A percentile compares a stretch with the other conserved stretches of the same genome.
Conservation (phyloP, 179 eudicot genomes). For the Silene coronaria region DNA sequence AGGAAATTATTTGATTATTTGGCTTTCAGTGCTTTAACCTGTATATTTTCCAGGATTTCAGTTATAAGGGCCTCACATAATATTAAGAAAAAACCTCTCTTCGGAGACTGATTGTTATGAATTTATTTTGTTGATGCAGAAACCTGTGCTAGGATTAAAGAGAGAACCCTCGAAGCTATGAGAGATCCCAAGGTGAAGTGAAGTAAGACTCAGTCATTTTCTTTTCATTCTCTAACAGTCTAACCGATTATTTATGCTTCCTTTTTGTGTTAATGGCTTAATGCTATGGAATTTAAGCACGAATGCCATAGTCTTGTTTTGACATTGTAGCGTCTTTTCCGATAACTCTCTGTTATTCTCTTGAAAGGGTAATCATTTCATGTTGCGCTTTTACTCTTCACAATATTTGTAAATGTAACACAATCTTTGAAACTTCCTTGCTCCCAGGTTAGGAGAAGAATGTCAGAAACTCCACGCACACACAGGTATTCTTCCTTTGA, state of each 20-base stretch:
- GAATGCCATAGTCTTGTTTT: not conserved
- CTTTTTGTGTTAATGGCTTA: not conserved
- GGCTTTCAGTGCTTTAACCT: too few relatives aligned
- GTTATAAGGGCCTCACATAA: too few relatives aligned
- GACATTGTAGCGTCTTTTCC: not conserved
- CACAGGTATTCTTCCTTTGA: conserved; percentile 43
- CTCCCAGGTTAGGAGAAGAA: conserved; percentile 58
- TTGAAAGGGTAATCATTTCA: not conserved
- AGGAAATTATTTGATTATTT: too few relatives aligned
- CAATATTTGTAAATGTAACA: not conserved
- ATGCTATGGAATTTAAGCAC: not conserved
- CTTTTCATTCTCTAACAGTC: not conserved
- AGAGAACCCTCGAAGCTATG: conserved; percentile 72
- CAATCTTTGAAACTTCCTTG: conserved; percentile 9
- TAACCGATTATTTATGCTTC: not conserved
- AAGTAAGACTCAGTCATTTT: conserved; percentile 56
- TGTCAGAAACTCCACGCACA: conserved; percentile 52
- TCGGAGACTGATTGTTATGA: not conserved
- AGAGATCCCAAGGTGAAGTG: conserved; percentile 98
- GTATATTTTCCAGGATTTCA: too few relatives aligned
- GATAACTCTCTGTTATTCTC: not conserved
- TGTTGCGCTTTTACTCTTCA: not conserved
- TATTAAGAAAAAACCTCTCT: too few relatives aligned
- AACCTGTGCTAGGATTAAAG: conserved; percentile 62
- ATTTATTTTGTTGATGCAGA: conserved; percentile 36